Conservation (phyloP, 2,329 filamentous ascomycete species). For the Hirsutella minnesotensis region DNA sequence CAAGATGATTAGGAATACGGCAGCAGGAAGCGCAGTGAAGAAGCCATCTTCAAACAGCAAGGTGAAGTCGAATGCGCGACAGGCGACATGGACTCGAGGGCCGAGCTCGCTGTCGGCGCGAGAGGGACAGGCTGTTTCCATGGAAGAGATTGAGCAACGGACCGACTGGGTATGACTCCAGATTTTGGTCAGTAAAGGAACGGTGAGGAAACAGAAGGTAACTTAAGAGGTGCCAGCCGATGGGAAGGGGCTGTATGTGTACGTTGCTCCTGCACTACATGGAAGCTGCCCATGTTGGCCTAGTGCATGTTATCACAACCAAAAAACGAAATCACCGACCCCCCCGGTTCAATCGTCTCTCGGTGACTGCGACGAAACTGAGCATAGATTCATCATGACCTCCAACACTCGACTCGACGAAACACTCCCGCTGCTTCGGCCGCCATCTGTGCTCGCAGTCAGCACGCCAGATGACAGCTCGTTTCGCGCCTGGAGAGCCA, state of each 20-base stretch:
- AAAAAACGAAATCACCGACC: no score
- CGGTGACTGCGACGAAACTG: no score
- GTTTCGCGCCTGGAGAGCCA: neutral
- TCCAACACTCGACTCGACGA: neutral
- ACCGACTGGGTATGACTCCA: no score
- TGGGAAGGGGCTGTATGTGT: no score
- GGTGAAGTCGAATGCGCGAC: conserved; percentile 1
- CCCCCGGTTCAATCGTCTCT: no score
- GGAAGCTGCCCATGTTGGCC: neutral
- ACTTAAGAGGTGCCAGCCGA: no score
- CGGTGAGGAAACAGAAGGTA: no score
- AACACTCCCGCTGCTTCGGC: neutral
- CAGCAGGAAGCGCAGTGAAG: neutral
- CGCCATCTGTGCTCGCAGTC: neutral
- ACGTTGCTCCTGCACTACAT: neutral
- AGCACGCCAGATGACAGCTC: no score
- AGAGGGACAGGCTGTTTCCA: neutral
- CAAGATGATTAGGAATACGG: neutral
- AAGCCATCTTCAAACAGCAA: conserved; percentile 1
- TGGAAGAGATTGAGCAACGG: no score
- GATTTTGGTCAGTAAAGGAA: no score
- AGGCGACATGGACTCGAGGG: neutral
- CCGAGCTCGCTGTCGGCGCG: neutral
- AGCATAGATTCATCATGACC: neutral
- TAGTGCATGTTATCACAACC: neutral